Evolutionary conservation across 768 basidiomycete genomes (phyloP).

Genomic region (Suillus weaverae): DNA sequence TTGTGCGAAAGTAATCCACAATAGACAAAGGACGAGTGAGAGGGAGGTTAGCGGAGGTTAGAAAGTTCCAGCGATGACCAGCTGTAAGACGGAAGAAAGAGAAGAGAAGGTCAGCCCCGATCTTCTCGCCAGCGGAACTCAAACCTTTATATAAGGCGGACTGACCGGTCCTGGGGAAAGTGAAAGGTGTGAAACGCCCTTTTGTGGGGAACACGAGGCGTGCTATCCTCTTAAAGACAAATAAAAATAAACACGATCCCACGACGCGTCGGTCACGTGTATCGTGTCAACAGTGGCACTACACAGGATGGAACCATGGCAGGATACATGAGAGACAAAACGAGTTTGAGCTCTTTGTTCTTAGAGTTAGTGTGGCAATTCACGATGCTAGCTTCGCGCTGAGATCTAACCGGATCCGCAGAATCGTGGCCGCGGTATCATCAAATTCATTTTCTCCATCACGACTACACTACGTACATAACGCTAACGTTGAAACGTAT

Average conservation of each 20-base stretch:
- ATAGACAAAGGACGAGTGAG: neutral
- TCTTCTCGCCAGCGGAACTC: neutral
- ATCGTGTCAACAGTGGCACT: neutral
- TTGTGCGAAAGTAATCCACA: neutral
- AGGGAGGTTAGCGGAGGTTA: neutral
- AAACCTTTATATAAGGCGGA: slow-evolving; percentile 8
- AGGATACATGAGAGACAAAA: neutral
- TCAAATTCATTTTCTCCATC: neutral
- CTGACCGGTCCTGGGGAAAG: slow-evolving; percentile 1
- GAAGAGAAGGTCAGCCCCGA: slow-evolving; percentile 3
- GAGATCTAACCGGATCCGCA: neutral
- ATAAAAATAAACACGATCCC: neutral
- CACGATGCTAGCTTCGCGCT: neutral
- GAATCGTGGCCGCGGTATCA: neutral
- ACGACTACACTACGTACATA: neutral
- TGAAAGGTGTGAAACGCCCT: slow-evolving; percentile 4
- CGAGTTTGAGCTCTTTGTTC: neutral
- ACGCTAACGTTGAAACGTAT: neutral
- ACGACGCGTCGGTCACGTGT: slow-evolving; percentile 9
- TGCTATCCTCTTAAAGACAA: neutral
- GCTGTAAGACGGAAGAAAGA: slow-evolving; percentile 5
- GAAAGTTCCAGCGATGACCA: slow-evolving; percentile 3
- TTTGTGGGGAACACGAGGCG: slow-evolving; percentile 8
- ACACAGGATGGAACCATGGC: neutral
- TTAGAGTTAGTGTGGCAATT: neutral